A percentile compares a stretch with the other conserved stretches of the same genome.
Evolutionary conservation across 2,329 filamentous ascomycete genomes (phyloP).

Genomic region (Aspergillus sp.): DNA sequence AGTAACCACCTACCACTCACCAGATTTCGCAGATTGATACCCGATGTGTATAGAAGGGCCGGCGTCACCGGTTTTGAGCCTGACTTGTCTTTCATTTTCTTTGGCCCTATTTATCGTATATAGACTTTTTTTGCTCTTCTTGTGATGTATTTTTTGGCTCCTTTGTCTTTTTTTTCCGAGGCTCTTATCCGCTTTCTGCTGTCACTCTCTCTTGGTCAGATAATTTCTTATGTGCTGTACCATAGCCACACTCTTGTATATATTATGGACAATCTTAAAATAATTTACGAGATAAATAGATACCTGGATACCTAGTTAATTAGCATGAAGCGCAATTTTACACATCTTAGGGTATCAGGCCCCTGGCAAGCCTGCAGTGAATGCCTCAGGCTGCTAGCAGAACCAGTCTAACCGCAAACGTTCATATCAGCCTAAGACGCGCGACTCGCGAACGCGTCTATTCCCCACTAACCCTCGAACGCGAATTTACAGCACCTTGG

Average conservation of each 20-base stretch:
- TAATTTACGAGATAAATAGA: background rate
- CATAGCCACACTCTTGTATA: constrained; percentile 19
- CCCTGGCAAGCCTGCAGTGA: background rate
- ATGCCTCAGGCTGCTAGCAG: constrained; percentile 13
- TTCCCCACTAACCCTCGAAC: constrained; percentile 24
- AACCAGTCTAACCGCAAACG: constrained; percentile 16
- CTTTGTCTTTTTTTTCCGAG: background rate
- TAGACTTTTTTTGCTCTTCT: constrained; percentile 1
- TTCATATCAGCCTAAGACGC: constrained; percentile 27
- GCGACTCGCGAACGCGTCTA: constrained; percentile 18
- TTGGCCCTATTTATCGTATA: constrained; percentile 2
- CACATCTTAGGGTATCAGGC: background rate
- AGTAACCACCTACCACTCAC: constrained; percentile 11
- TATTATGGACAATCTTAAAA: background rate
- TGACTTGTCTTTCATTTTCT: constrained; percentile 8
- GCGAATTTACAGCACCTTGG: constrained; percentile 16
- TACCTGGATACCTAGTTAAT: too few relatives aligned
- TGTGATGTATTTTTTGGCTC: background rate
- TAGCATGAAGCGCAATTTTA: too few relatives aligned
- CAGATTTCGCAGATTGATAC: constrained; percentile 26
- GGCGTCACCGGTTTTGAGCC: constrained; percentile 26
- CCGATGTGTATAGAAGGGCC: constrained; percentile 25
- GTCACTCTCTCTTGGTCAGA: background rate
- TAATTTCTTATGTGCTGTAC: constrained; percentile 6
- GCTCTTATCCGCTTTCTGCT: background rate